Percentiles rank a stretch among this genome's conserved stretches.
phyloP scores from a whole-genome alignment of 2,329 filamentous ascomycete genomes.

The Calonectria pseudoturangicola region DNA sequence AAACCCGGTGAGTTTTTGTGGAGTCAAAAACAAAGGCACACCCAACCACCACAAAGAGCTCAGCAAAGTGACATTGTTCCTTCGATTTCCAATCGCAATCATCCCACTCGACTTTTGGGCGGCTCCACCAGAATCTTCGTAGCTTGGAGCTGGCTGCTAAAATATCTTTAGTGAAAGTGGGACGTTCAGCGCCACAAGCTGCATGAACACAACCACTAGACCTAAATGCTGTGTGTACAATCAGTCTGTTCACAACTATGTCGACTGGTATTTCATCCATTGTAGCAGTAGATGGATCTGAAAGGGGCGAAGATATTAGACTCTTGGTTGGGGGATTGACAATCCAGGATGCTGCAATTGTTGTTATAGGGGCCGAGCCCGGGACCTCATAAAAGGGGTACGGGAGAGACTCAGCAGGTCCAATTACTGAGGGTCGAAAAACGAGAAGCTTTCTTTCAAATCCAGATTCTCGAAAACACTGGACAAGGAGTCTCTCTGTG shows the following conservation, averaged over 20 bases:
- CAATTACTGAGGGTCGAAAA: background rate
- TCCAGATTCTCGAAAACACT: background rate
- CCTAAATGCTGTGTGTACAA: background rate
- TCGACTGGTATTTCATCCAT: slow-evolving; percentile 15
- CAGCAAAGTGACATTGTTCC: background rate
- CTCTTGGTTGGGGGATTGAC: background rate
- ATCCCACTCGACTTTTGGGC: background rate
- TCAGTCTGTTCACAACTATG: slow-evolving; percentile 3
- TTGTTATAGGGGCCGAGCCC: background rate
- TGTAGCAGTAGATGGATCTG: background rate
- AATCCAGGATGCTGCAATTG: background rate
- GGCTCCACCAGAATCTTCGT: background rate
- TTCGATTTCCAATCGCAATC: slow-evolving; percentile 15
- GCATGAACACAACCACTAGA: slow-evolving; percentile 6
- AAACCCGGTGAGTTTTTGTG: background rate
- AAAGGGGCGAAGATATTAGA: background rate
- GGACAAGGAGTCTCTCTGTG: background rate
- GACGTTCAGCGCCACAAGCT: background rate
- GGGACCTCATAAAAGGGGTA: slow-evolving; percentile 6
- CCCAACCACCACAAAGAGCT: background rate
- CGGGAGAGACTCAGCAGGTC: background rate
- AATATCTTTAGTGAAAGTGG: background rate
- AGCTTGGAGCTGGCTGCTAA: background rate
- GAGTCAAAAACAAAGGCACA: background rate
- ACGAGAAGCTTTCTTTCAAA: background rate